A percentile compares a stretch with the other conserved stretches of the same genome.
These are phyloP conservation scores for Parietaria judaica DNA, from an alignment of 306 rosid species.

Conservation along the genomic window DNA sequence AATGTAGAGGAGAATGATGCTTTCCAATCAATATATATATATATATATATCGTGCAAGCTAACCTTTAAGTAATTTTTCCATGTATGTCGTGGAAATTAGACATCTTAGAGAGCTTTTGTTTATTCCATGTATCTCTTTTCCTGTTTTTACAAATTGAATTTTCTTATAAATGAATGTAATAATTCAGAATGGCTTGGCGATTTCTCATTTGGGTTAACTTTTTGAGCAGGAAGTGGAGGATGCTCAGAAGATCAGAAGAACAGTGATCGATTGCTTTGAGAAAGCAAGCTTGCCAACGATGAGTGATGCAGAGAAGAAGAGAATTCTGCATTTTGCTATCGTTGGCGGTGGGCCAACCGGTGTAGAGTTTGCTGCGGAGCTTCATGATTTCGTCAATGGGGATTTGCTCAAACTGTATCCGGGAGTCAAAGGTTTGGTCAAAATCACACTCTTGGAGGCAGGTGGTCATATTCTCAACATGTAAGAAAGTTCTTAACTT, in stretches of 20 bases:
- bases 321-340: slow-evolving; percentile 95
- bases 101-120: background rate
- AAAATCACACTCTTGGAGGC: slow-evolving; percentile 91
- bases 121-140: background rate
- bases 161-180: too few relatives aligned
- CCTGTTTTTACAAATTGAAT: too few relatives aligned
- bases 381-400: slow-evolving; percentile 90
- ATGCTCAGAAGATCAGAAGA: slow-evolving; percentile 93
- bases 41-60: too few relatives aligned
- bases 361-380: slow-evolving; percentile 95
- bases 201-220: background rate
- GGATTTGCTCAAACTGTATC: slow-evolving; percentile 71
- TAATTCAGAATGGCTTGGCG: too few relatives aligned
- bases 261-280: slow-evolving; percentile 90
- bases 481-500: slow-evolving; percentile 37
- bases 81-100: slow-evolving; percentile 2
- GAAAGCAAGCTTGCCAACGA: slow-evolving; percentile 66
- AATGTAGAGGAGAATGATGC: background rate
- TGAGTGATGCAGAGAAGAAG: slow-evolving; percentile 76
- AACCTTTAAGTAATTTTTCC: too few relatives aligned
- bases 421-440: slow-evolving; percentile 57
- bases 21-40: too few relatives aligned
- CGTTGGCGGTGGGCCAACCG: slow-evolving; percentile 99
- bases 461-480: slow-evolving; percentile 75
- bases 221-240: slow-evolving; percentile 83